These are phyloP conservation scores for Talaromyces adpressus DNA, from an alignment of 495 filamentous ascomycete genomes.

Conservation along the genomic window DNA sequence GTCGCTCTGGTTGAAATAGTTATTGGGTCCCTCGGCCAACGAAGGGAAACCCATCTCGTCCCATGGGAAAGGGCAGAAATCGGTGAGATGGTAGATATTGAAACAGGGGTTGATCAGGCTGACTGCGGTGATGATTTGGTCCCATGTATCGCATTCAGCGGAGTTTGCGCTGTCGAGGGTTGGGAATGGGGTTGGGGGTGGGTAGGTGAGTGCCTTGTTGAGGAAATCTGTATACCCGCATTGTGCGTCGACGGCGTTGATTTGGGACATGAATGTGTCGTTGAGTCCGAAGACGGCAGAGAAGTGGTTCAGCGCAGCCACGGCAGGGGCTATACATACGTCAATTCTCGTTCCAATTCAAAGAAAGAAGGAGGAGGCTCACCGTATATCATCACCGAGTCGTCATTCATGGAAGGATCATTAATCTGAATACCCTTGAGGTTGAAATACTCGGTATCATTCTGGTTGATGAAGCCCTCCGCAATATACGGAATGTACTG, in stretches of 20 bases:
- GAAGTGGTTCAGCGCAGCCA: slow-evolving; percentile 59
- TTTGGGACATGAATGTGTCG: slow-evolving; percentile 50
- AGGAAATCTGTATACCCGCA: slow-evolving; percentile 64
- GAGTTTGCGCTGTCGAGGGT: slow-evolving; percentile 19
- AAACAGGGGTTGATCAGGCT: slow-evolving; percentile 68
- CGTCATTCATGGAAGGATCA: slow-evolving; percentile 55
- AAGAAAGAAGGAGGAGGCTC: not conserved
- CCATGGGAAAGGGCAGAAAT: slow-evolving; percentile 67
- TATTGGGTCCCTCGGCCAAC: slow-evolving; percentile 41
- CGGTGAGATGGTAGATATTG: slow-evolving; percentile 68
- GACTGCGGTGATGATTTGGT: slow-evolving; percentile 49
- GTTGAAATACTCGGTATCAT: slow-evolving; percentile 61
- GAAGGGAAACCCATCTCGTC: slow-evolving; percentile 70
- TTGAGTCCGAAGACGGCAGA: slow-evolving; percentile 56
- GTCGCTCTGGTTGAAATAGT: slow-evolving; percentile 75
- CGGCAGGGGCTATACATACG: slow-evolving; percentile 41
- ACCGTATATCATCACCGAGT: slow-evolving; percentile 33
- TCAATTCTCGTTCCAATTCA: not conserved
- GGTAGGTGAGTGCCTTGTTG: slow-evolving; percentile 56
- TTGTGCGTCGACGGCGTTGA: slow-evolving; percentile 45
- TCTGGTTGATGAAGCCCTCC: slow-evolving; percentile 61
- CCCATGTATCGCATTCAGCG: slow-evolving; percentile 50
- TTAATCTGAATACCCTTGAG: slow-evolving; percentile 62
- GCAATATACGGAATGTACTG: slow-evolving; percentile 77
- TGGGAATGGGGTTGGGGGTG: slow-evolving; percentile 55